Percentiles rank a stretch among this genome's conserved stretches.
Conservation (phyloP, 768 basidiomycete species). For the Phylloporus arenicola region DNA sequence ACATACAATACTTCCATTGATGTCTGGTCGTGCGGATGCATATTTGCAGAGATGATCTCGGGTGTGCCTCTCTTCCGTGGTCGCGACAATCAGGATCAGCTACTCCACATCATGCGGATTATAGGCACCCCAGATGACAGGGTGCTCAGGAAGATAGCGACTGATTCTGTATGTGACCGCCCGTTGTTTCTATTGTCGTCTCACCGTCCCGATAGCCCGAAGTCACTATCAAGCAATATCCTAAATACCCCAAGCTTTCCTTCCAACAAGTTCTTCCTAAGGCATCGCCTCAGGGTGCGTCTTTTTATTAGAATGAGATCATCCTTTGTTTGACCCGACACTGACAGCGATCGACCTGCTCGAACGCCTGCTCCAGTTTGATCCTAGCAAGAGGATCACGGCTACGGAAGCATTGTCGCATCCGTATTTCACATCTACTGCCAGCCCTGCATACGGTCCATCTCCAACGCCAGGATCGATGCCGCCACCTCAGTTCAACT, state of each 20-base stretch:
- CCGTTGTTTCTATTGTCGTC: conserved; percentile 1
- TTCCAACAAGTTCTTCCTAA: conserved; percentile 80
- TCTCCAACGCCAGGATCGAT: conserved; percentile 48
- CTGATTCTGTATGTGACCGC: conserved; percentile 67
- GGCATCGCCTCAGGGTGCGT: conserved; percentile 73
- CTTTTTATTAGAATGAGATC: background rate
- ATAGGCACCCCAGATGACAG: conserved; percentile 92
- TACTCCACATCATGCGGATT: conserved; percentile 96
- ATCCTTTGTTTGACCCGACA: conserved; percentile 2
- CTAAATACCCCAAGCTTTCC: conserved; percentile 79
- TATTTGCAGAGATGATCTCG: conserved; percentile 99
- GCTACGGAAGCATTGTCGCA: conserved; percentile 89
- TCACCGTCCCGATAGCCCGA: conserved; percentile 56
- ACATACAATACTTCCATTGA: conserved; percentile 99
- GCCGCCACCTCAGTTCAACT: conserved; percentile 65
- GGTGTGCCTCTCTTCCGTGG: conserved; percentile 96
- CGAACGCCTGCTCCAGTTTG: conserved; percentile 92
- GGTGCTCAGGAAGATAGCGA: conserved; percentile 80
- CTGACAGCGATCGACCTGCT: conserved; percentile 79
- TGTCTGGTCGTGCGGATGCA: conserved; percentile 98
- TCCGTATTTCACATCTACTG: conserved; percentile 75
- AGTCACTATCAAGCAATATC: conserved; percentile 77
- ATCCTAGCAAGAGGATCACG: conserved; percentile 85
- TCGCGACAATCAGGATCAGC: conserved; percentile 93
- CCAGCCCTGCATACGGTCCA: conserved; percentile 28